Base-by-base conservation (phyloP, 78 protist genomes). In the Blattamonas nauphoetae region DNA sequence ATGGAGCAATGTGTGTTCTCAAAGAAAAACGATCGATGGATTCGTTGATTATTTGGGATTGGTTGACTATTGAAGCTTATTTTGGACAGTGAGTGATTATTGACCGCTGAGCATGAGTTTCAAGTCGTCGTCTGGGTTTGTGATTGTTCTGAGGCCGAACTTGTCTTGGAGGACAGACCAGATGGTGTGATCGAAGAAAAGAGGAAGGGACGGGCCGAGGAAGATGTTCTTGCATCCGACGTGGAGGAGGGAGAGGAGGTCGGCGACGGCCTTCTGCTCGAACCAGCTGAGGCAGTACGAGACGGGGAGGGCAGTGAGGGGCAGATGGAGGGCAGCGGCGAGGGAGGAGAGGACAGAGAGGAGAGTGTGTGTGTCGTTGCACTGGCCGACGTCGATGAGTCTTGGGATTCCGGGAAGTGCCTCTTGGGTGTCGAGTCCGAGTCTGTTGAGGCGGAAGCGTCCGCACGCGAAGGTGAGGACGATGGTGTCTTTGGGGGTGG, bases 211-310 rank as follows among this genome's bases (percentile, higher is more conserved):
- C 3, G 96, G 96, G 29, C 96, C 96, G 35, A 94, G 11, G 42
- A 71, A 46, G 86, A 94, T 94, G 93, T 90, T 88, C 44, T 78
- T 41, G 79, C 93, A 2, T 46, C 92, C 94, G 36, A 94, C 90
- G 55, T 38, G 71, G 11, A 94, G 91, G 45, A 93, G 86, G 42
- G 96, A 42, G 29, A 93, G 88, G 33, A 94, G 83, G 36, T 89
- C 85, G 44, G 92, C 94, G 29, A 95, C 91, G 44, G 96, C 97
- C 93, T 95, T 94, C 85, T 93, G 96, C 85, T 94, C 96, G 85
- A 93, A 92, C 96, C 97, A 91, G 41, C 90, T 81, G 63, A 91
- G 45, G 21, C 21, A 89, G 42, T 85, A n/a, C 43, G 91, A 89
- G 38, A 95, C 78, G 35, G 96, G 96, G 36, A 94, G 89, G 77